A percentile compares a stretch with the other conserved stretches of the same genome.
phyloP scores from a whole-genome alignment of 169 alveolate genomes.

The Cryptosporidium viatorum region DNA sequence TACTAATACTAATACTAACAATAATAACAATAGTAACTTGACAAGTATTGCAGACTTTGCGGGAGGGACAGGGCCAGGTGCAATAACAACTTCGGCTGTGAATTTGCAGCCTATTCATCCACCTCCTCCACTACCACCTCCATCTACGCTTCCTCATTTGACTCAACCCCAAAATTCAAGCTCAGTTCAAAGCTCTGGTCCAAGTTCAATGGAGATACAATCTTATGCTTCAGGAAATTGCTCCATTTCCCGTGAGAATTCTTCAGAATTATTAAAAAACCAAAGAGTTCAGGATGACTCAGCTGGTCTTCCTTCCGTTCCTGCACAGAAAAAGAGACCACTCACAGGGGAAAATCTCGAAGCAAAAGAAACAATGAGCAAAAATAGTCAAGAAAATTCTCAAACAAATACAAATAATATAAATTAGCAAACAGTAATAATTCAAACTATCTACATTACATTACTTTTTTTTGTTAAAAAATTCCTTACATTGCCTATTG shows the following conservation, averaged over 20 bases:
- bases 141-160: not conserved
- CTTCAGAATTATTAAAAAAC: not conserved
- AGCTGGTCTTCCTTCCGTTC: not conserved
- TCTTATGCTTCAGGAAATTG: not conserved
- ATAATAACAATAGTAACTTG: not conserved
- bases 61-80: not conserved
- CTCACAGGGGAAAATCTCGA: not conserved
- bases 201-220: not conserved
- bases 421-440: not conserved
- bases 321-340: constrained; percentile 13
- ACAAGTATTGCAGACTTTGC: not conserved
- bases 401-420: not conserved
- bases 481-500: no score
- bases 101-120: not conserved
- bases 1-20: not conserved
- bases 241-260: not conserved
- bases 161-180: not conserved
- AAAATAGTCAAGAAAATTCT: not conserved
- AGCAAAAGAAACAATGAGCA: not conserved
- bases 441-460: not conserved
- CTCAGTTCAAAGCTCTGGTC: not conserved
- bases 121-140: not conserved
- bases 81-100: not conserved
- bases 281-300: not conserved
- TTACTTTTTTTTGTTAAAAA: not conserved